Base-by-base conservation (phyloP, 1,284 basidiomycete genomes). In the Chalciporus sp. region DNA sequence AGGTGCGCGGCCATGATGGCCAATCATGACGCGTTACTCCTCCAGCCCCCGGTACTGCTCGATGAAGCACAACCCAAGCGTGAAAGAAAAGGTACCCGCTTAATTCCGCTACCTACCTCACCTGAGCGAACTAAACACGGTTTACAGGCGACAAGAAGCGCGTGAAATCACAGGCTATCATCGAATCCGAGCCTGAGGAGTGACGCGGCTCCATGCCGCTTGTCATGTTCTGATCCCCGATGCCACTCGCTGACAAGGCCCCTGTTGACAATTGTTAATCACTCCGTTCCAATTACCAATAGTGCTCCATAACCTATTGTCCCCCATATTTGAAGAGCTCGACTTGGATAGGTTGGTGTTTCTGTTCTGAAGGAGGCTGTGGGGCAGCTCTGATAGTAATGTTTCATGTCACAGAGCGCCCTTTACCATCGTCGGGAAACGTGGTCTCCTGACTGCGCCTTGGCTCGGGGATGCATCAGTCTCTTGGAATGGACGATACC, bases 181-280 rank as follows among this genome's bases (percentile, higher is more conserved):
- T 55, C 11, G 52, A 54, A 10, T 39, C 51, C 11, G 52, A 54
- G 11, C 29, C 52, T 14, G 52, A 54, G 26, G 37, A 40, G 40
- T 40, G 19, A 47, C 23, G 35, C 10, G 8, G 7, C 16, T 16
- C 33, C 33, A 16, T 35, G 14, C 33, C 14, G 33, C n/a, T 17
- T 11, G 17, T 39, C 10, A 19, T 39, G n/a, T 17, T 39, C 6
- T 19, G 9, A 17, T 39, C n/a, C 10, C n/a, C 37, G n/a, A 39
- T 17, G 17, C 37, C n/a, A 2, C 37, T 39, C n/a, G n/a, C 37
- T 19, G 17, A 39, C n/a, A 9, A 17, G 8, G 3, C n/a, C 17
- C 37, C n/a, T 39, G 37, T 39, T 39, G 17, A 35, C 6, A 6
- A 7, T 35, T 12, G 31, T 33, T 33, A 35, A 16, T 35, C 14